Conservation (phyloP, 495 filamentous ascomycete species). For the Schizothecium vesticola region DNA sequence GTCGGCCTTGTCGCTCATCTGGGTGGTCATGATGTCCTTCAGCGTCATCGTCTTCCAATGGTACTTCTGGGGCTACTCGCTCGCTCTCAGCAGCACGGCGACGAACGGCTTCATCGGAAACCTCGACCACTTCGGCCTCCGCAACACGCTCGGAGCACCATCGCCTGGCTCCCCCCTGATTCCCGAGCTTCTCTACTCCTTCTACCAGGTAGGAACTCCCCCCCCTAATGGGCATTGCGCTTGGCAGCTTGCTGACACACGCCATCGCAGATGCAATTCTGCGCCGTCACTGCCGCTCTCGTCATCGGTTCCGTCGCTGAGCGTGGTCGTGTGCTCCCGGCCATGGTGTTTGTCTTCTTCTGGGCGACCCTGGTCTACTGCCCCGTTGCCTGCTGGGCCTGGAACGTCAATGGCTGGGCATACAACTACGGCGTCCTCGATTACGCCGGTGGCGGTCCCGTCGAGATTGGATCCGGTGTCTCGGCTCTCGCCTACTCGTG, state of each 20-base stretch:
- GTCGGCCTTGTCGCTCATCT: constrained; percentile 90
- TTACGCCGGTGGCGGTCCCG: constrained; percentile 94
- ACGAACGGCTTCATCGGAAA: constrained; percentile 82
- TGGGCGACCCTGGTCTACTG: constrained; percentile 99
- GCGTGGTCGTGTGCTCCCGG: constrained; percentile 88
- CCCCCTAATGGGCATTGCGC: neutral
- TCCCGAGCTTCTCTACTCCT: constrained; percentile 83
- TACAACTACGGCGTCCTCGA: constrained; percentile 90
- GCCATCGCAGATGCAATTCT: constrained; percentile 85
- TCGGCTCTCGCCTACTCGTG: constrained; percentile 91
- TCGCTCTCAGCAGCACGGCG: constrained; percentile 80
- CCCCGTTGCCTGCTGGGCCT: constrained; percentile 90
- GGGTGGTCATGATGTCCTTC: constrained; percentile 85
- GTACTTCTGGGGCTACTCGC: constrained; percentile 99
- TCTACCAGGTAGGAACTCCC: constrained; percentile 64
- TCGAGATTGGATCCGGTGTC: constrained; percentile 94
- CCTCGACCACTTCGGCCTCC: constrained; percentile 79
- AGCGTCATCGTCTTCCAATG: constrained; percentile 93
- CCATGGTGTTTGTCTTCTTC: constrained; percentile 90
- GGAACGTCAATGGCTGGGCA: constrained; percentile 91
- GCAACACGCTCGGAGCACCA: constrained; percentile 69
- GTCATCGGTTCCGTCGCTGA: constrained; percentile 89
- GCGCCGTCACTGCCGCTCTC: constrained; percentile 85
- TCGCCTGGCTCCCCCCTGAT: constrained; percentile 75
- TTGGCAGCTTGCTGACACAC: neutral